phyloP scores from a whole-genome alignment of 352 stramenopile species.

The Globisporangium mamillatum region DNA sequence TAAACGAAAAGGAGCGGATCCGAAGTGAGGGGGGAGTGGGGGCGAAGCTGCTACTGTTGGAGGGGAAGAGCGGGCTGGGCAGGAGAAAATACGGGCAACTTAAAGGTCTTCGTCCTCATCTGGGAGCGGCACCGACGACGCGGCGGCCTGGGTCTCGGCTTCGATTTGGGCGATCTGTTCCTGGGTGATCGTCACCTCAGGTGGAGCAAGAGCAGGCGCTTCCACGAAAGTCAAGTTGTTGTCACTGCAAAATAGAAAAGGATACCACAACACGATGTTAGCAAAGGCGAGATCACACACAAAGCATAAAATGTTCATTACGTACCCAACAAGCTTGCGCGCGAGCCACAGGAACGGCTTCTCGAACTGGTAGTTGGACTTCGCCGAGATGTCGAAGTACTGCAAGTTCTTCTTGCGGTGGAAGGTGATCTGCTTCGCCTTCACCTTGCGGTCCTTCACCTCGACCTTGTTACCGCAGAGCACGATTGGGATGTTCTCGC shows the following conservation, averaged over 20 bases:
- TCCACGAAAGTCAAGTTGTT: conserved; percentile 99
- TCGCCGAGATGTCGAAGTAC: conserved; percentile 99
- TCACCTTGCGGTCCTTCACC: conserved; percentile 99
- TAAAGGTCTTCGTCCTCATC: conserved; percentile 98
- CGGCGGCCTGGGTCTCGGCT: conserved; percentile 88
- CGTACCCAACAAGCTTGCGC: conserved; percentile 96
- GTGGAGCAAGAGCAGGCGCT: conserved; percentile 93
- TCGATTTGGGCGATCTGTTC: conserved; percentile 93
- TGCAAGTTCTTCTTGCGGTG: conserved; percentile 99
- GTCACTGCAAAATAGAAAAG: conserved; percentile 60
- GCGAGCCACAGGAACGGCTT: conserved; percentile 99
- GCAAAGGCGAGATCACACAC: too few relatives aligned
- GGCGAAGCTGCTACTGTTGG: not conserved
- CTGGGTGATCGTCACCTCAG: conserved; percentile 95
- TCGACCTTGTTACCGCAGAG: conserved; percentile 99
- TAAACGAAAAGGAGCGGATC: conserved; percentile 21
- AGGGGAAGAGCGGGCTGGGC: not conserved
- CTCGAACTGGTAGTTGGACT: conserved; percentile 99
- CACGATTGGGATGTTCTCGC: conserved; percentile 99
- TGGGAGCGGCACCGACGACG: conserved; percentile 91
- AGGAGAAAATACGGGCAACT: conserved; percentile 36
- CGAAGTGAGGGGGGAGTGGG: not conserved
- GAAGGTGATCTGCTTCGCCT: conserved; percentile 99
- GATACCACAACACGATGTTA: conserved; percentile 13
- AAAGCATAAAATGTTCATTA: conserved; percentile 1